A percentile compares a stretch with the other conserved stretches of the same genome.
Conservation (phyloP, 306 rosid species). For the Argentina anserina region DNA sequence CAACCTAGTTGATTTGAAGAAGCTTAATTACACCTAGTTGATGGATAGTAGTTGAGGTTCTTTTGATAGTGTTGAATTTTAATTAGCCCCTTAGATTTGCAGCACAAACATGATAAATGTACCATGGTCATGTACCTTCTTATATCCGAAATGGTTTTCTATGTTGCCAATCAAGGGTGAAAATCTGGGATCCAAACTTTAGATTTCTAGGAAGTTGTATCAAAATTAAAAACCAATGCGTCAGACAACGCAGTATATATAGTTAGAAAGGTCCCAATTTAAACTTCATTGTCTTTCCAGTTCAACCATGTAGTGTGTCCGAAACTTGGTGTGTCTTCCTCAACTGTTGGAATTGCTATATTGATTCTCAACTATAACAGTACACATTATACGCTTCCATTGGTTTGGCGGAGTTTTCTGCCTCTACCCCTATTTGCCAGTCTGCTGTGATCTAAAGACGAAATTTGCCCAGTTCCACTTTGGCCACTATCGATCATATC, state of each 20-base stretch:
- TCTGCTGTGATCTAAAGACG: no score
- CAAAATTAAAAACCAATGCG: no score
- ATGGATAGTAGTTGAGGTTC: neutral
- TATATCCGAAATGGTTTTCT: neutral
- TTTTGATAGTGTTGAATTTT: neutral
- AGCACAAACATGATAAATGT: neutral
- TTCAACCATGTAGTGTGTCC: no score
- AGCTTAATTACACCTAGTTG: neutral
- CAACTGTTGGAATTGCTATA: no score
- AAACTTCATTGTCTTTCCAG: no score
- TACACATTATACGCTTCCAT: neutral
- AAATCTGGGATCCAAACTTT: neutral
- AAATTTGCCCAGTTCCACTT: no score
- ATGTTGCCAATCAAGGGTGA: neutral
- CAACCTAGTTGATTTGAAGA: neutral
- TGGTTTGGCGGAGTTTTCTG: neutral
- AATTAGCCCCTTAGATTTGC: neutral
- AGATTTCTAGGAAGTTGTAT: neutral
- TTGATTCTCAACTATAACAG: no score
- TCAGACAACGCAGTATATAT: neutral
- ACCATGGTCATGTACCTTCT: neutral
- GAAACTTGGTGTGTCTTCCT: no score
- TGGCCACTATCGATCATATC: no score
- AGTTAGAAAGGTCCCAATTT: no score
- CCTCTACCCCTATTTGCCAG: neutral